A percentile compares a stretch with the other conserved stretches of the same genome.
These are phyloP conservation scores for Taphrina wiesneri DNA, from an alignment of 1,139 yeast genomes.

Conservation along the genomic window DNA sequence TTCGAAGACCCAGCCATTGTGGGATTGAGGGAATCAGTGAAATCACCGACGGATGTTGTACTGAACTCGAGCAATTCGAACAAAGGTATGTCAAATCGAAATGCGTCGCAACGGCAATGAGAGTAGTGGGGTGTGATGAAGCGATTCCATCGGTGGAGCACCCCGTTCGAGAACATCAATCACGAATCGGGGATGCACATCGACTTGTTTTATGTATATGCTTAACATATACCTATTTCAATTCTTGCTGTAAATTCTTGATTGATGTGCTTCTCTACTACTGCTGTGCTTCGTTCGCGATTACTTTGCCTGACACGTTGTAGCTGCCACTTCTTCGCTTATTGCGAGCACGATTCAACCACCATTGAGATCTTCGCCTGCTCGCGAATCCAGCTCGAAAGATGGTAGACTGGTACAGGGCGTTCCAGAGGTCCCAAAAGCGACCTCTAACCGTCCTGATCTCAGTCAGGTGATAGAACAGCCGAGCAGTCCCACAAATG, in stretches of 20 bases:
- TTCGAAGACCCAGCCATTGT: conserved; percentile 17
- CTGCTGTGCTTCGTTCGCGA: background rate
- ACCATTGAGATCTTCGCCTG: background rate
- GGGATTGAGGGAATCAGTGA: conserved; percentile 1
- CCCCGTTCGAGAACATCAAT: conserved; percentile 16
- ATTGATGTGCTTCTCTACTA: background rate
- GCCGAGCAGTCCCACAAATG: background rate
- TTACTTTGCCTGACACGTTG: background rate
- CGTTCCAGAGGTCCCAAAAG: background rate
- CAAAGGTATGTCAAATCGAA: conserved; percentile 3
- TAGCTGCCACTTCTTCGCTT: background rate
- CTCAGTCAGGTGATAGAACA: background rate
- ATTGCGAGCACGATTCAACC: background rate
- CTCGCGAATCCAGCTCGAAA: background rate
- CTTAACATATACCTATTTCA: conserved; percentile 18
- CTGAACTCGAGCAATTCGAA: background rate
- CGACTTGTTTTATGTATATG: conserved; percentile 17
- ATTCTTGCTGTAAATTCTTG: background rate
- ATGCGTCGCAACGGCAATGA: background rate
- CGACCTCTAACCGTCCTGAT: background rate
- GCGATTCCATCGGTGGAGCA: background rate
- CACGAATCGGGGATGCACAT: conserved; percentile 15
- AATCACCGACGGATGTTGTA: background rate
- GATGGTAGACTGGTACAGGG: background rate
- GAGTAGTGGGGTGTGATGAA: conserved; percentile 21